Evolutionary conservation across 331 rosid species (phyloP).

Genomic region (Dryas integrifolia): DNA sequence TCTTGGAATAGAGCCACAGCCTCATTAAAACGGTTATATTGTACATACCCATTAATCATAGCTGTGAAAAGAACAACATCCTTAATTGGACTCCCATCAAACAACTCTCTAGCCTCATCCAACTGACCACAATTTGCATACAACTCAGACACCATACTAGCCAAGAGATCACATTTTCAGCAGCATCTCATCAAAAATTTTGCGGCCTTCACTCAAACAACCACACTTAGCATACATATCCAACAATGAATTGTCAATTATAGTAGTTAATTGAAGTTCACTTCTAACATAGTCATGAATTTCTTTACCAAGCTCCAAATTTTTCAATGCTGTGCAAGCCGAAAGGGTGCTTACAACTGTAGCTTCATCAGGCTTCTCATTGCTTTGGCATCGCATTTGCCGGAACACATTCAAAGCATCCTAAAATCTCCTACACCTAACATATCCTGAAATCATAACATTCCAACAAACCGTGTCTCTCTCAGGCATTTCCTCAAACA

Average conservation of each 20-base stretch:
- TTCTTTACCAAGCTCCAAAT: conserved; percentile 58
- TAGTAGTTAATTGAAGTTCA: conserved; percentile 40
- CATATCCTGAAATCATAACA: conserved; percentile 57
- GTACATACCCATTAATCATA: conserved; percentile 81
- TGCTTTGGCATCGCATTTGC: conserved; percentile 49
- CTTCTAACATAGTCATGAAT: conserved; percentile 46
- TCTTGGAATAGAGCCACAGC: conserved; percentile 55
- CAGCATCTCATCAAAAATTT: conserved; percentile 49
- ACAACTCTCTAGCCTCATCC: conserved; percentile 60
- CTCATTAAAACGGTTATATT: conserved; percentile 56
- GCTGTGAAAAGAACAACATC: conserved; percentile 82
- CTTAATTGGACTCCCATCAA: conserved; percentile 58
- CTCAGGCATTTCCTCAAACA: conserved; percentile 38
- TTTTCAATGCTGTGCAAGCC: conserved; percentile 55
- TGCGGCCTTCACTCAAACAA: conserved; percentile 36
- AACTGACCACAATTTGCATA: conserved; percentile 54
- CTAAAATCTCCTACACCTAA: conserved; percentile 46
- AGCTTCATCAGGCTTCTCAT: conserved; percentile 55
- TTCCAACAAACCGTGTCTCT: conserved; percentile 61
- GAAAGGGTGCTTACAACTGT: conserved; percentile 65
- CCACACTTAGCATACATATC: conserved; percentile 79
- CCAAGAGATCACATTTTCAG: conserved; percentile 62
- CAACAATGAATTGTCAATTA: conserved; percentile 54
- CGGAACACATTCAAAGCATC: conserved; percentile 49
- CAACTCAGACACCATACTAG: conserved; percentile 65